Conservation (phyloP, 2,329 filamentous ascomycete species). For the Aspergillus quadrilineatus region DNA sequence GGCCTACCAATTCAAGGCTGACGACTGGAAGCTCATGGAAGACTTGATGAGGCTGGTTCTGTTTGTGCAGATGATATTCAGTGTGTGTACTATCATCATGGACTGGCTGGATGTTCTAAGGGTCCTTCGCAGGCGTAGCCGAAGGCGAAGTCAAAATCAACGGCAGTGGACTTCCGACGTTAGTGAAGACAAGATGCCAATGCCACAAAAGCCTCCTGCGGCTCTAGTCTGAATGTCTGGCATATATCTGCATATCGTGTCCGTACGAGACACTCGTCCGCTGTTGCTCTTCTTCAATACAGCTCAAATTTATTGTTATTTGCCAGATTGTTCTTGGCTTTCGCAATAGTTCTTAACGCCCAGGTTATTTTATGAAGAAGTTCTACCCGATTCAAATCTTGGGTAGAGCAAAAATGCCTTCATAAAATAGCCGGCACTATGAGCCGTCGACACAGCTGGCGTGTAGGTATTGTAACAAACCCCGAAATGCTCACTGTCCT, state of each 20-base stretch:
- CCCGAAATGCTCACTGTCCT: constrained; percentile 17
- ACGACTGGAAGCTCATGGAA: not conserved
- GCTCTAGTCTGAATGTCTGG: not conserved
- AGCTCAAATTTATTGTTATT: too few relatives aligned
- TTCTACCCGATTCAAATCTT: too few relatives aligned
- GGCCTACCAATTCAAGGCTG: not conserved
- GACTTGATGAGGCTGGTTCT: not conserved
- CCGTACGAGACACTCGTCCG: too few relatives aligned
- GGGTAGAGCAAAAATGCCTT: too few relatives aligned
- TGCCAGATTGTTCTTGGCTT: too few relatives aligned
- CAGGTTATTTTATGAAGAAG: too few relatives aligned
- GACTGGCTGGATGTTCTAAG: not conserved
- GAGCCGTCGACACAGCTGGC: too few relatives aligned
- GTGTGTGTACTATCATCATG: not conserved
- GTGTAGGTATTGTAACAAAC: constrained; percentile 18
- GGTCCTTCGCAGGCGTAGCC: not conserved
- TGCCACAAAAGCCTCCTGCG: not conserved
- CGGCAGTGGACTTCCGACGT: not conserved
- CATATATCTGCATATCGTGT: not conserved
- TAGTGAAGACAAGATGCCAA: not conserved
- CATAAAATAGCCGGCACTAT: too few relatives aligned
- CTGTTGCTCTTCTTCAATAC: too few relatives aligned
- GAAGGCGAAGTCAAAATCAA: not conserved
- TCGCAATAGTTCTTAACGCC: too few relatives aligned
- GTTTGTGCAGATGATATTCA: not conserved